These are phyloP conservation scores for Clitopilus hobsonii DNA, from an alignment of 768 basidiomycete genomes.

Conservation along the genomic window DNA sequence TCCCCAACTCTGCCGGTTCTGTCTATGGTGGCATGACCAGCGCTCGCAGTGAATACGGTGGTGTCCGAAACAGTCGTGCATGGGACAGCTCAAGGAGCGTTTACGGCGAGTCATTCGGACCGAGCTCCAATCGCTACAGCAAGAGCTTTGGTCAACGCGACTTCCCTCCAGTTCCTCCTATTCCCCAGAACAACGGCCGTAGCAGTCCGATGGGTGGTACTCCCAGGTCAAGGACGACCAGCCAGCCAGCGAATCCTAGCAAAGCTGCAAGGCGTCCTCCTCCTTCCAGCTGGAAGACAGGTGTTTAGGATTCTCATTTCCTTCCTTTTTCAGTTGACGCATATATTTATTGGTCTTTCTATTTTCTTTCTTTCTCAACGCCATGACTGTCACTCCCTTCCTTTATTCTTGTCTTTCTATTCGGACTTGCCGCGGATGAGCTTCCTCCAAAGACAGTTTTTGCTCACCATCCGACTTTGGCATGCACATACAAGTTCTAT, in stretches of 20 bases:
- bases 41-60: slow-evolving; percentile 62
- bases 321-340: slow-evolving; percentile 1
- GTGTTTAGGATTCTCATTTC: slow-evolving; percentile 14
- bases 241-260: slow-evolving; percentile 36
- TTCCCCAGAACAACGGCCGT: slow-evolving; percentile 21
- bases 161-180: slow-evolving; percentile 37
- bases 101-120: slow-evolving; percentile 65
- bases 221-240: slow-evolving; percentile 36
- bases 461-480: not conserved
- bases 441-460: not conserved
- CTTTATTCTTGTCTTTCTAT: too few species aligned
- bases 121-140: slow-evolving; percentile 20
- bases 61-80: slow-evolving; percentile 19
- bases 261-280: slow-evolving; percentile 35
- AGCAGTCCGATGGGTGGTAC: slow-evolving; percentile 10
- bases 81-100: slow-evolving; percentile 59
- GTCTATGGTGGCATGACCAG: slow-evolving; percentile 54
- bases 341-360: slow-evolving; percentile 12
- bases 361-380: slow-evolving; percentile 11
- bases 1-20: slow-evolving; percentile 44
- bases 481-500: not conserved
- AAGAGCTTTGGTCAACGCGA: slow-evolving; percentile 23
- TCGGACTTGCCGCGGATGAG: not conserved
- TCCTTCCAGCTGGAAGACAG: slow-evolving; percentile 61
- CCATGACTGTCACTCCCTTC: not conserved